Base-by-base conservation (phyloP, 192 early-diverging fungal genomes). In the Coemansia sp. region DNA sequence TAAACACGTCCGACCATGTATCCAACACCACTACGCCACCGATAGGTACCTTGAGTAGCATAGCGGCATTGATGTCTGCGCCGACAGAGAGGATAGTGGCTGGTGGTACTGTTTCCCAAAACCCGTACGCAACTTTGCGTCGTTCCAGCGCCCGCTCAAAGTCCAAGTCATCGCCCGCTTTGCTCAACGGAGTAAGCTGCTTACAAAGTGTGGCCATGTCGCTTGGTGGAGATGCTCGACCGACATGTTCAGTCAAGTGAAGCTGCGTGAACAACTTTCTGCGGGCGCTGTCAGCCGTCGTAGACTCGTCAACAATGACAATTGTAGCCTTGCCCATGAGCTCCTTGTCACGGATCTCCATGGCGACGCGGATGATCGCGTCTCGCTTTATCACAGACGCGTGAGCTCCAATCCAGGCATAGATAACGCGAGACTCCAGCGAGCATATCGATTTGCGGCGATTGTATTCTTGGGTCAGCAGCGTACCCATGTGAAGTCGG, bases 1-100 rank as follows among this genome's bases (percentile, higher is more conserved):
- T 64, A 61, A 83, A 83, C 16, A 83, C 76, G 32, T 83, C 80
- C 21, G 80, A 66, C 75, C 75, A 83, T 23, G 80, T 76, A 39
- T 83, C 80, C 16, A 83, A 37, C 2, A 83, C 76, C 19, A 83
- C 72, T 13, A 72, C 80, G n/a, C 76, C 80, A 19, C 80, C 76
- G 19, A 53, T 43, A 40, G 75, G 76, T 8, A 83, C 73, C 57
- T 75, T 78, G 33, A 69, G 65, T 14, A 83, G 76, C 63, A 71
- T 68, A 19, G 76, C 58, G 23, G 80, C 80, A n/a, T 78, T 71
- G 40, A 83, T 68, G 14, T 83, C 77, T 7, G 66, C 33, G 23
- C 67, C 80, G 21, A 74, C 73, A 28, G 73, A 72, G 17, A 83
- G 49, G 16, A 83, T 78, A 2, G 80, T 78, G 11, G 73, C 76